Evolutionary conservation across 257 asterid species (phyloP).

Genomic region (Solanum medicagineum): DNA sequence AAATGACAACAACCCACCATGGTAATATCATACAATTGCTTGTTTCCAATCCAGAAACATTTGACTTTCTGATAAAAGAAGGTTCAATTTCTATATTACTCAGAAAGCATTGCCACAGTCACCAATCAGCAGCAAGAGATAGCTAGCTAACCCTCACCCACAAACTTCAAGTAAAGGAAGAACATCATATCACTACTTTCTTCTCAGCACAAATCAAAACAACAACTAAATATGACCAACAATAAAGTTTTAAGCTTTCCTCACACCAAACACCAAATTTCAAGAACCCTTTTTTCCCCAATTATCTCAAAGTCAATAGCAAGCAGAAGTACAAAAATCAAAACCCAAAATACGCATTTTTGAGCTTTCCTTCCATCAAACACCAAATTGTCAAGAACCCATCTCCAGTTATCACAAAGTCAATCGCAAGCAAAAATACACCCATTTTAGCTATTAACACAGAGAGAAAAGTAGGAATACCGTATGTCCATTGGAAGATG

Average conservation of each 20-base stretch:
- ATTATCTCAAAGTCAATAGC: neutral
- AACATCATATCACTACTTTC: neutral
- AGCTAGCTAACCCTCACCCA: neutral
- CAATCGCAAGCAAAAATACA: neutral
- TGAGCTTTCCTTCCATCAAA: neutral
- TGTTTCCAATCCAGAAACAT: neutral
- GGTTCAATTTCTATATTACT: neutral
- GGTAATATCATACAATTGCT: neutral
- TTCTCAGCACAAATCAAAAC: neutral
- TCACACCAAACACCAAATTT: neutral
- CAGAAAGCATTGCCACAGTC: neutral
- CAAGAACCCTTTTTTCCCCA: neutral
- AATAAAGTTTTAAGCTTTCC: neutral
- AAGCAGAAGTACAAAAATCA: neutral
- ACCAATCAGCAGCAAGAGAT: neutral
- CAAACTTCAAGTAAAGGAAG: neutral
- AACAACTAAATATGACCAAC: neutral
- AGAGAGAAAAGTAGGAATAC: neutral
- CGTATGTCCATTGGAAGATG: constrained; percentile 7
- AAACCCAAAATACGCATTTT: neutral
- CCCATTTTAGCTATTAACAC: neutral
- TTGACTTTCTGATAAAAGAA: neutral
- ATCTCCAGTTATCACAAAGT: neutral
- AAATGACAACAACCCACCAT: neutral
- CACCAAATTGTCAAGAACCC: neutral